Conservation (phyloP, 495 filamentous ascomycete genomes). For the Neurospora sp. region DNA sequence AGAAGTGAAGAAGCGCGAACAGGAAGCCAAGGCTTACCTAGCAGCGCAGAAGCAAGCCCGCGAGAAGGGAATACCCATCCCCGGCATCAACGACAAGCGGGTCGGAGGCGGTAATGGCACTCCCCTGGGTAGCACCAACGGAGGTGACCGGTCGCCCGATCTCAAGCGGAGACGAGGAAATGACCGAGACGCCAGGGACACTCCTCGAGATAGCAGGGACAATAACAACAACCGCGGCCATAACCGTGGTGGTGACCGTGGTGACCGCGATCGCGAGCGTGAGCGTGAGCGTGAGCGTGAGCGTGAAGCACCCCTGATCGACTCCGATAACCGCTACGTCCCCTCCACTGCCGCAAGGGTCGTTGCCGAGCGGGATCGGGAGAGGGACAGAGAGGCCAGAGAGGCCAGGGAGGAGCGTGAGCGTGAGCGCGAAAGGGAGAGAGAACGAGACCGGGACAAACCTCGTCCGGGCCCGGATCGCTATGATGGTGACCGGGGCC, state of each 20-base stretch:
- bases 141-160: slow-evolving; percentile 35
- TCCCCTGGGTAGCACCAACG: not conserved
- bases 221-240: not conserved
- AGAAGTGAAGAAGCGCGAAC: slow-evolving; percentile 45
- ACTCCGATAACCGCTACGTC: slow-evolving; percentile 4
- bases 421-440: slow-evolving; percentile 27
- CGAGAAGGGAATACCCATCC: slow-evolving; percentile 39
- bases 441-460: slow-evolving; percentile 23
- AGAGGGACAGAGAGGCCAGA: slow-evolving; percentile 17
- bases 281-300: slow-evolving; percentile 16
- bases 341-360: slow-evolving; percentile 1
- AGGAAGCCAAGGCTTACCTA: slow-evolving; percentile 47
- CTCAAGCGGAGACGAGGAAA: slow-evolving; percentile 33
- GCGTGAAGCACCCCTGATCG: slow-evolving; percentile 9
- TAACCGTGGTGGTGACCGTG: not conserved
- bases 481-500: slow-evolving; percentile 7
- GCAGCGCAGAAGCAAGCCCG: slow-evolving; percentile 42
- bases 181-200: slow-evolving; percentile 24
- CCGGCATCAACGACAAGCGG: slow-evolving; percentile 34
- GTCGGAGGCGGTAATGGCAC: not conserved
- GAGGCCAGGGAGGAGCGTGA: not conserved
- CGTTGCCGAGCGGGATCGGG: slow-evolving; percentile 25
- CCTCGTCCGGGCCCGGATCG: slow-evolving; percentile 9
- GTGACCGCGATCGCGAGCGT: slow-evolving; percentile 3
- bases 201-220: not conserved